Conservation (phyloP, 139 green algal genomes). For the Gonium pectorale region DNA sequence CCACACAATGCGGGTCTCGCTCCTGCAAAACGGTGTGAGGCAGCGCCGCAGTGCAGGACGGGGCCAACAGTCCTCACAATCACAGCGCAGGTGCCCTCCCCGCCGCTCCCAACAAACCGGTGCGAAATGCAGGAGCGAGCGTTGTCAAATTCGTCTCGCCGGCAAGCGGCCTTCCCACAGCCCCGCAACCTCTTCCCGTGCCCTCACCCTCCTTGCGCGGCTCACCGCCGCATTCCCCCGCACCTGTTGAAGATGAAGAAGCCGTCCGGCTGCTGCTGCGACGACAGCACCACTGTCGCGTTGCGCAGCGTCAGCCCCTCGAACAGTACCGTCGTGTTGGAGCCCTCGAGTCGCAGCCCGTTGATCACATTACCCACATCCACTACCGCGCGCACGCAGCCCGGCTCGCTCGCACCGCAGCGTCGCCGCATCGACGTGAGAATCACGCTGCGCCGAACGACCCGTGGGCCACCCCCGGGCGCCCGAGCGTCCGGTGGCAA, state of each 20-base stretch:
- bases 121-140: no score
- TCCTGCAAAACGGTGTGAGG: no score
- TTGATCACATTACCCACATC: not conserved
- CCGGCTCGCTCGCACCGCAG: not conserved
- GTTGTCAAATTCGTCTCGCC: no score
- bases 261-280: not conserved
- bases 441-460: slow-evolving; percentile 20
- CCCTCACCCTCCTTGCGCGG: no score
- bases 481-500: not conserved
- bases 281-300: not conserved
- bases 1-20: not conserved
- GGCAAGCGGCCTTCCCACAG: no score
- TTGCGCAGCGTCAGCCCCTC: slow-evolving; percentile 20
- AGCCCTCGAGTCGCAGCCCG: slow-evolving; percentile 4
- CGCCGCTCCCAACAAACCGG: no score
- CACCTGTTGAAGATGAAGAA: slow-evolving; percentile 37
- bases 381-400: not conserved
- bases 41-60: no score
- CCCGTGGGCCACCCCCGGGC: slow-evolving; percentile 1
- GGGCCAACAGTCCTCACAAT: no score
- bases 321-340: slow-evolving; percentile 36
- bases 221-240: not conserved
- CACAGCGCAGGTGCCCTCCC: no score
- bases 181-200: no score
- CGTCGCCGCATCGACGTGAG: slow-evolving; percentile 2